Conservation (phyloP, 1,284 basidiomycete genomes). For the Ustilago nuda region DNA sequence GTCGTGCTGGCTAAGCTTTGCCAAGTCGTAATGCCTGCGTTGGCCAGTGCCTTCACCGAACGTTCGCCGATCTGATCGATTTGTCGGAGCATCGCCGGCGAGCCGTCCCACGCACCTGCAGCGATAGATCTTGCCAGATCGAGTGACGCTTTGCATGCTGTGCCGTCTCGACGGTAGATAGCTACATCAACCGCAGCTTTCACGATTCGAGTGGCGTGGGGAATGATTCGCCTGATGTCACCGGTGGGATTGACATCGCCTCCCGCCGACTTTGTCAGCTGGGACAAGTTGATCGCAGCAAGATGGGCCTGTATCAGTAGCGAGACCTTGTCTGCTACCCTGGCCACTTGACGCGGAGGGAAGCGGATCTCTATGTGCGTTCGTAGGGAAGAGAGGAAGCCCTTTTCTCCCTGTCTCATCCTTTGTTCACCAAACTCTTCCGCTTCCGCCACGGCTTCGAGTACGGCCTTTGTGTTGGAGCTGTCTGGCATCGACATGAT, state of each 20-base stretch:
- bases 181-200: constrained; percentile 54
- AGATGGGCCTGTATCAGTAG: constrained; percentile 57
- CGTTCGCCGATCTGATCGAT: constrained; percentile 84
- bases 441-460: constrained; percentile 56
- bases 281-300: constrained; percentile 46
- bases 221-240: constrained; percentile 44
- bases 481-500: constrained; percentile 34
- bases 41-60: constrained; percentile 69
- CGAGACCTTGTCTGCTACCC: constrained; percentile 55
- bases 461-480: constrained; percentile 27
- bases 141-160: constrained; percentile 43
- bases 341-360: constrained; percentile 47
- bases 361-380: constrained; percentile 58
- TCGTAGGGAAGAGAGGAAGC: constrained; percentile 28
- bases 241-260: constrained; percentile 33
- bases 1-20: constrained; percentile 31
- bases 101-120: constrained; percentile 86
- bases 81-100: constrained; percentile 81
- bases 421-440: constrained; percentile 66
- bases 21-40: constrained; percentile 45
- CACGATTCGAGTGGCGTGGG: constrained; percentile 41
- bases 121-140: constrained; percentile 71
- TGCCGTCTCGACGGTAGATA: constrained; percentile 41
- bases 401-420: constrained; percentile 69
- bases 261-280: constrained; percentile 29